These are phyloP conservation scores for Vitis hybrid DNA, from an alignment of 177 flowering plant species.

Conservation along the genomic window DNA sequence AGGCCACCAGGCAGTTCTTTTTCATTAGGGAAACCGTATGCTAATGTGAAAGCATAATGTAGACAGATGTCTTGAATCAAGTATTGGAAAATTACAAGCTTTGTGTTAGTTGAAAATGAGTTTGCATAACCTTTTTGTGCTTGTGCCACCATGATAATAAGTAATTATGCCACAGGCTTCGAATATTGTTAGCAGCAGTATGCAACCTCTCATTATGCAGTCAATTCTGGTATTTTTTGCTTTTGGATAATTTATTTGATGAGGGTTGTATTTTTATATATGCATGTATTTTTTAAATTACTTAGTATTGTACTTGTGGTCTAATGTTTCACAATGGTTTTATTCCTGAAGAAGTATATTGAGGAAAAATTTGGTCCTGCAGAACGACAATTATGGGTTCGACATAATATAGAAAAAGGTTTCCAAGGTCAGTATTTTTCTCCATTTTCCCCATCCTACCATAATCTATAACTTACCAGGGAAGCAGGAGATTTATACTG, in stretches of 20 bases:
- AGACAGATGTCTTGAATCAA: not conserved
- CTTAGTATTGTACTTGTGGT: not conserved
- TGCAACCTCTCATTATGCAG: conserved; percentile 62
- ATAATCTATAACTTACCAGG: too few relatives aligned
- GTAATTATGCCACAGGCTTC: conserved; percentile 39
- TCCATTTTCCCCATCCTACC: not conserved
- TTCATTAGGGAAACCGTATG: not conserved
- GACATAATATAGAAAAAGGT: conserved; percentile 40
- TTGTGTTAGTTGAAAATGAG: not conserved
- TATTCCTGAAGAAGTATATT: conserved; percentile 32
- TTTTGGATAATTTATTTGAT: not conserved
- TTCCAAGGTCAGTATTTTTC: conserved; percentile 37
- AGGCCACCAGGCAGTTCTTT: not conserved
- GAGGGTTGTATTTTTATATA: not conserved
- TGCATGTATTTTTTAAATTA: not conserved
- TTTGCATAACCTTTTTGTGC: not conserved
- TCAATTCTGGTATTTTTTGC: conserved; percentile 39
- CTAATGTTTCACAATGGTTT: not conserved
- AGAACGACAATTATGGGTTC: conserved; percentile 38
- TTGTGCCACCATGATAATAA: conserved; percentile 2
- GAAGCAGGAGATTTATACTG: too few relatives aligned
- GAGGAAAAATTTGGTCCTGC: conserved; percentile 48
- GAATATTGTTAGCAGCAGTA: conserved; percentile 48
- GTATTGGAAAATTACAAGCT: conserved; percentile 1
- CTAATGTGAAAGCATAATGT: not conserved